Conservation (phyloP, 139 green algal species). For the Desmodesmus armatus region DNA sequence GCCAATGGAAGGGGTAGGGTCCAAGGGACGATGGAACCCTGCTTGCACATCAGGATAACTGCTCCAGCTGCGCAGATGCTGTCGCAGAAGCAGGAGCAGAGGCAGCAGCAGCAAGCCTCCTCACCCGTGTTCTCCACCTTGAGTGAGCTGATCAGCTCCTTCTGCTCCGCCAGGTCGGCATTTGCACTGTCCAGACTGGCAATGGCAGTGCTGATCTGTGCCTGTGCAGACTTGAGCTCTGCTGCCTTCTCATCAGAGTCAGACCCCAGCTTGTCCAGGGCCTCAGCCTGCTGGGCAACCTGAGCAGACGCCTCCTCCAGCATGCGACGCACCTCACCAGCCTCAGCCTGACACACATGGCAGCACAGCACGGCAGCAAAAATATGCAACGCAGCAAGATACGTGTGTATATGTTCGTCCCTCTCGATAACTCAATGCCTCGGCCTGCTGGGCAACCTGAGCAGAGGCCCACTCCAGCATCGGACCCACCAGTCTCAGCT, state of each 20-base stretch:
- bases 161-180: slow-evolving; percentile 44
- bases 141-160: slow-evolving; percentile 51
- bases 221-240: slow-evolving; percentile 23
- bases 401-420: too few species aligned
- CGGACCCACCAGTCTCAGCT: slow-evolving; percentile 12
- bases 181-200: slow-evolving; percentile 38
- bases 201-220: slow-evolving; percentile 15
- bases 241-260: slow-evolving; percentile 15
- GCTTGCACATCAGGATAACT: neutral
- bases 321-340: slow-evolving; percentile 34
- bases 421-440: too few species aligned
- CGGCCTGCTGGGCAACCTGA: neutral
- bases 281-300: slow-evolving; percentile 28
- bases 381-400: too few species aligned
- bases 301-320: slow-evolving; percentile 30
- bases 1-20: neutral
- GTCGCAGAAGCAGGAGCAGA: too few species aligned
- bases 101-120: too few species aligned
- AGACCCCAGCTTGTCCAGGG: slow-evolving; percentile 7
- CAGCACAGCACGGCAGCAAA: too few species aligned
- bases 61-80: too few species aligned
- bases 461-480: slow-evolving; percentile 6
- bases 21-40: neutral
- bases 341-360: slow-evolving; percentile 23
- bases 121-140: slow-evolving; percentile 6